A percentile compares a stretch with the other conserved stretches of the same genome.
phyloP scores from a whole-genome alignment of 805 yeast genomes.

The Yarrowia osloensis region DNA sequence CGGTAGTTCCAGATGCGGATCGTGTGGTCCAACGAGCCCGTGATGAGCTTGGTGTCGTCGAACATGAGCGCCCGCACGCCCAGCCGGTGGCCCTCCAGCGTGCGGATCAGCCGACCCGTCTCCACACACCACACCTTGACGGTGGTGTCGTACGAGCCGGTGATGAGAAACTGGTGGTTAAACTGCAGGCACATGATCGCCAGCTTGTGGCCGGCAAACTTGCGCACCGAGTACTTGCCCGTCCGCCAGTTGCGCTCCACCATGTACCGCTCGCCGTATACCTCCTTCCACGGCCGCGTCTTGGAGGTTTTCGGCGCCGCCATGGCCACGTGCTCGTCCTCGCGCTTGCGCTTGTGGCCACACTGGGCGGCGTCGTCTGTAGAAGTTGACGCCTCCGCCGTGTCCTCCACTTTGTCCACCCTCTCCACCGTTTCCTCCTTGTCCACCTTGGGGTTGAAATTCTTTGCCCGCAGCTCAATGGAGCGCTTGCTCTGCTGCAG shows the following conservation, averaged over 20 bases:
- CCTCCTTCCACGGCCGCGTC: constrained; percentile 93
- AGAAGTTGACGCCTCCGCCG: background rate
- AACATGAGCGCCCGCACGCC: constrained; percentile 85
- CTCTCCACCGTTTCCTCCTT: background rate
- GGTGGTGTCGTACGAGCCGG: constrained; percentile 90
- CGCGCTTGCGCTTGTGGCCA: background rate
- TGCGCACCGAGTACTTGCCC: constrained; percentile 65
- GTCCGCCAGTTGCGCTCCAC: constrained; percentile 95
- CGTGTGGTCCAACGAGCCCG: constrained; percentile 89
- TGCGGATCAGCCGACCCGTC: constrained; percentile 72
- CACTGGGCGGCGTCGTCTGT: background rate
- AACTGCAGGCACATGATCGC: constrained; percentile 88
- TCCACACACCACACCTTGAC: constrained; percentile 91
- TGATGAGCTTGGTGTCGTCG: constrained; percentile 84
- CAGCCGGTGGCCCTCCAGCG: constrained; percentile 84
- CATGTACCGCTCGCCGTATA: constrained; percentile 84
- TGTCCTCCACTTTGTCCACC: background rate
- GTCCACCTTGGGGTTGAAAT: background rate
- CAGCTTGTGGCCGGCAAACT: constrained; percentile 78
- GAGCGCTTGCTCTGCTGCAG: constrained; percentile 41
- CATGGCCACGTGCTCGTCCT: background rate
- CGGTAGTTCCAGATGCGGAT: constrained; percentile 95
- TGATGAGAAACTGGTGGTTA: constrained; percentile 74
- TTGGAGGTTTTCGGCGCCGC: constrained; percentile 34
- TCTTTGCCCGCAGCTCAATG: constrained; percentile 39